Conservation (phyloP, 2,329 filamentous ascomycete genomes). For the Pseudocercospora cruenta region DNA sequence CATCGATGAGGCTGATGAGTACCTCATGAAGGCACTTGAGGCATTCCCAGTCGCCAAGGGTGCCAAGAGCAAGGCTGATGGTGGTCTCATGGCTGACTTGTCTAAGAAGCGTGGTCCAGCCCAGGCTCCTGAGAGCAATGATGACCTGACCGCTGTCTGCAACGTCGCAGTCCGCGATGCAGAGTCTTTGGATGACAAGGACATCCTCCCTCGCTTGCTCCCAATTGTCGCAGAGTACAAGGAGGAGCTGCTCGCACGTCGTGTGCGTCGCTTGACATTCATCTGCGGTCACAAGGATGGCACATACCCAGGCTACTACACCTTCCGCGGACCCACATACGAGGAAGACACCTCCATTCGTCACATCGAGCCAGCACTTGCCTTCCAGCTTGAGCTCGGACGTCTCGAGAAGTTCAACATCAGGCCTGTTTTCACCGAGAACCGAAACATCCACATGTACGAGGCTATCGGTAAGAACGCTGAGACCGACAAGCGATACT, state of each 20-base stretch:
- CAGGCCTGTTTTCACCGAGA: slow-evolving; percentile 97
- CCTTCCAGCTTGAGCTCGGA: slow-evolving; percentile 96
- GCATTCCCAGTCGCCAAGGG: slow-evolving; percentile 63
- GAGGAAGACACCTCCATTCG: slow-evolving; percentile 93
- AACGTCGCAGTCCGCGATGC: slow-evolving; percentile 90
- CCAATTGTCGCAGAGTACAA: slow-evolving; percentile 78
- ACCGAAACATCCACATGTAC: slow-evolving; percentile 98
- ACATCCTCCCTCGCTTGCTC: slow-evolving; percentile 75
- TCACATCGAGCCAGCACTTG: slow-evolving; percentile 92
- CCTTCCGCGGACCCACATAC: slow-evolving; percentile 91
- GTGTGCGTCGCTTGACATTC: slow-evolving; percentile 89
- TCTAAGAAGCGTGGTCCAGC: slow-evolving; percentile 66
- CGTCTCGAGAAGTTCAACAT: slow-evolving; percentile 97
- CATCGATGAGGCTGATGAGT: slow-evolving; percentile 90
- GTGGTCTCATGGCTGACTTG: slow-evolving; percentile 68
- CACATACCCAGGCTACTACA: slow-evolving; percentile 95
- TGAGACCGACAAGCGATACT: slow-evolving; percentile 97
- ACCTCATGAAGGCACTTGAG: slow-evolving; percentile 81
- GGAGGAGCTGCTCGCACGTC: slow-evolving; percentile 77
- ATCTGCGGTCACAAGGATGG: slow-evolving; percentile 94
- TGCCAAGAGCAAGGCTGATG: slow-evolving; percentile 51
- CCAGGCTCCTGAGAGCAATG: slow-evolving; percentile 51
- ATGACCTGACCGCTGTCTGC: slow-evolving; percentile 82
- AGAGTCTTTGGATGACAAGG: slow-evolving; percentile 79
- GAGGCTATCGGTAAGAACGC: slow-evolving; percentile 93